These are phyloP conservation scores for Solanum ossicruentum DNA, from an alignment of 257 asterid species.

Conservation along the genomic window DNA sequence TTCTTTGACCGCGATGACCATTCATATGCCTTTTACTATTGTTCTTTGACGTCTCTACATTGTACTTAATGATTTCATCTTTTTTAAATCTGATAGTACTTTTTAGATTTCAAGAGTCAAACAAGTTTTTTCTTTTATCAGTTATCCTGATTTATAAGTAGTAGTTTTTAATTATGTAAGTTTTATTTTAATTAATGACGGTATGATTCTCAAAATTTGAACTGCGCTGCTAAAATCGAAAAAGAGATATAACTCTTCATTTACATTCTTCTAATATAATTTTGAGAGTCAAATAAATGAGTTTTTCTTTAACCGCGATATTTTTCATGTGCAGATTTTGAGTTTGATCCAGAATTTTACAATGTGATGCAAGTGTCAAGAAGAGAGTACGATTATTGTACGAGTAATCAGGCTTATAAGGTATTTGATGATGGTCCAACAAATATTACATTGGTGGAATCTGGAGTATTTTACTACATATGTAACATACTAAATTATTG, in stretches of 20 bases:
- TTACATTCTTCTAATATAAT: too few species aligned
- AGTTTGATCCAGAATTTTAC: constrained; percentile 41
- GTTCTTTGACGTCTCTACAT: too few species aligned
- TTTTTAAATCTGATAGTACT: too few species aligned
- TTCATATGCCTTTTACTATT: too few species aligned
- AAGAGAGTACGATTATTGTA: constrained; percentile 39
- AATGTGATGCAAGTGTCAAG: constrained; percentile 44
- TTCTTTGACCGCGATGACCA: too few species aligned
- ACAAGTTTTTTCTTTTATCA: not conserved
- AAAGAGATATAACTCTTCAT: not conserved
- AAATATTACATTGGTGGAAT: constrained; percentile 4
- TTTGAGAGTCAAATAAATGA: too few species aligned
- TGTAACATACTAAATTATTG: constrained; percentile 54
- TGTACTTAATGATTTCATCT: too few species aligned
- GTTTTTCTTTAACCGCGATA: too few species aligned
- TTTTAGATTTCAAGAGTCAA: not conserved
- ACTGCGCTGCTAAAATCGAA: not conserved
- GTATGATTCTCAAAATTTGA: not conserved
- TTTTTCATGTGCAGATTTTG: constrained; percentile 35
- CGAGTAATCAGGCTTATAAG: constrained; percentile 23
- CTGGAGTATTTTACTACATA: constrained; percentile 43
- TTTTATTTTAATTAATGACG: too few species aligned
- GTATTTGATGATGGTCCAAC: constrained; percentile 40
- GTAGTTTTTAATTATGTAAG: too few species aligned
- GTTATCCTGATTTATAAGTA: too few species aligned